Evolutionary conservation across 176 grass and related monocot genomes (phyloP).

Genomic region (maize (Zea mays)): Zm-B73-REFERENCE-NAM-5.0 NC_050097.1:32101501-32102000

Average conservation of each 20-base stretch:
- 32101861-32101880: conserved; percentile 85
- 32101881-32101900: conserved; percentile 89
- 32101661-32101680: conserved; percentile 34
- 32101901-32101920: conserved; percentile 67
- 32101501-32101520: not conserved
- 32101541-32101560: not conserved
- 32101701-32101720: conserved; percentile 79
- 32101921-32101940: conserved; percentile 64
- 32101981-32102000: not conserved
- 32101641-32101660: conserved; percentile 26
- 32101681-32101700: conserved; percentile 88
- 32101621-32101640: not conserved
- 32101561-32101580: not conserved
- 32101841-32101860: conserved; percentile 90
- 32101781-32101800: not conserved
- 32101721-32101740: not conserved
- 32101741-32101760: conserved; percentile 1
- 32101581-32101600: not conserved
- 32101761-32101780: conserved; percentile 1
- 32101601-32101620: not conserved
- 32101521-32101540: not conserved
- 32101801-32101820: conserved; percentile 33
- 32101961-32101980: not conserved
- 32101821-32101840: conserved; percentile 29
- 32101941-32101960: not conserved